Evolutionary conservation across 2,329 filamentous ascomycete species (phyloP), one percentile per base, ranked within the genome.

Genomic region (Tolypocladium guangdongense): DNA sequence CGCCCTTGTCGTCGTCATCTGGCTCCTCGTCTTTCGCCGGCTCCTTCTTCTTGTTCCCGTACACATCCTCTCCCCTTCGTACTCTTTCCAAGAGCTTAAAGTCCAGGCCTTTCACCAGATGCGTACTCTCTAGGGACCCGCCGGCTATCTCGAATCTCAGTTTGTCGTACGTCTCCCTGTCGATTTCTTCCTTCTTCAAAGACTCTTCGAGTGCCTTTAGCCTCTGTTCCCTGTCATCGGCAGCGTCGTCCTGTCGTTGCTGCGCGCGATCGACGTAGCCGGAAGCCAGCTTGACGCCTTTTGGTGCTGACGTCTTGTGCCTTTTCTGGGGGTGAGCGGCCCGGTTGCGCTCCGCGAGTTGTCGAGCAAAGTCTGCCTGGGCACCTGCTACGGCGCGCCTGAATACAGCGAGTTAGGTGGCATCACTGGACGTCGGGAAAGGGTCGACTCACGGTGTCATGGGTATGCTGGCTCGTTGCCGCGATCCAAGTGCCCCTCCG

Each of bases 71-170:
- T 41, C 87, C 88, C 53, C 77, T 78, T 56, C 79, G 78, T 55
- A 87, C 78, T 59, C 84, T 77, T 66, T 87, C 81, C 32, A 91
- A 73, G 14, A 97, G 74, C 67, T 87, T 87, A 66, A 90, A 87
- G 69, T 99, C 93, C 50, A 99, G 71, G 0, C 93, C 93, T 66
- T 96, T 97, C 49, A 97, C 86, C 59, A 96, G 71, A 75, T 96
- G 90, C 16, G 90, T 95, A 61, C 83, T 89, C 16, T 75, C 75
- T 24, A 91, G 71, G 66, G 95, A 87, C 8, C 91, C 92, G 4
- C 90, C 91, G 1, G 89, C 81, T 53, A 96, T 89, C 60, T 95
- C 81, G 57, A 81, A 80, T 36, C 87, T 77, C 41, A 92, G 68
- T 61, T 79, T 83, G 62, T 92, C 84, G 66, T 95, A 96, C 0